A percentile compares a stretch with the other conserved stretches of the same genome.
Evolutionary conservation across 495 filamentous ascomycete genomes (phyloP).

Genomic region (Sordaria brevicollis): DNA sequence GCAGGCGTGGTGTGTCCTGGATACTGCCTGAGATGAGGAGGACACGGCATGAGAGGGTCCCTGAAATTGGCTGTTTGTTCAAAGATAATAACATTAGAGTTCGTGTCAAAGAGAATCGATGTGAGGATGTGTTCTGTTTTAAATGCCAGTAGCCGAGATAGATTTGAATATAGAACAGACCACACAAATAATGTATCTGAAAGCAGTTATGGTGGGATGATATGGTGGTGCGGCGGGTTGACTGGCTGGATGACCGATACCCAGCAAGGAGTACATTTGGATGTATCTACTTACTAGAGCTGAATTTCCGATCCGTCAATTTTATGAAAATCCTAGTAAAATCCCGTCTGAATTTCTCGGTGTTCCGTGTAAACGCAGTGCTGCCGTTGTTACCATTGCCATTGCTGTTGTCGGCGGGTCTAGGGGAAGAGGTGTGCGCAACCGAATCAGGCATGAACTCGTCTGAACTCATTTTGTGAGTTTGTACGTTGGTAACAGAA

Average conservation of each 20-base stretch:
- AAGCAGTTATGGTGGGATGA: not conserved
- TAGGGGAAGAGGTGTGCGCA: not conserved
- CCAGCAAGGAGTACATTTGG: not conserved
- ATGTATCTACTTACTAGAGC: constrained; percentile 22
- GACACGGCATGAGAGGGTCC: constrained; percentile 30
- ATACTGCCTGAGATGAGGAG: constrained; percentile 20
- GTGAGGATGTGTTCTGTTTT: not conserved
- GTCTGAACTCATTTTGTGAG: constrained; percentile 14
- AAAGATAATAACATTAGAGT: not conserved
- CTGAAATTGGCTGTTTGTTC: constrained; percentile 24
- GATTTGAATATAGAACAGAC: too few species aligned
- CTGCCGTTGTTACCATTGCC: constrained; percentile 2
- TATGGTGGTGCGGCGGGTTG: not conserved
- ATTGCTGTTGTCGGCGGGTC: not conserved
- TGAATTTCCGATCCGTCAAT: constrained; percentile 31
- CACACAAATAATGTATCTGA: not conserved
- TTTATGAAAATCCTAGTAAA: constrained; percentile 27
- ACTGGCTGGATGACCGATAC: not conserved
- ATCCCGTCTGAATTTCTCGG: constrained; percentile 42
- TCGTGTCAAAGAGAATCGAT: not conserved
- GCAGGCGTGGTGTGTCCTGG: constrained; percentile 23
- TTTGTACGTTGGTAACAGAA: not conserved
- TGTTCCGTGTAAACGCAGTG: constrained; percentile 14
- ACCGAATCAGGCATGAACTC: constrained; percentile 17
- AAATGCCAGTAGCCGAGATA: not conserved